These are phyloP conservation scores for Curvularia hawaiiensis DNA, from an alignment of 2,329 filamentous ascomycete species.

Conservation along the genomic window DNA sequence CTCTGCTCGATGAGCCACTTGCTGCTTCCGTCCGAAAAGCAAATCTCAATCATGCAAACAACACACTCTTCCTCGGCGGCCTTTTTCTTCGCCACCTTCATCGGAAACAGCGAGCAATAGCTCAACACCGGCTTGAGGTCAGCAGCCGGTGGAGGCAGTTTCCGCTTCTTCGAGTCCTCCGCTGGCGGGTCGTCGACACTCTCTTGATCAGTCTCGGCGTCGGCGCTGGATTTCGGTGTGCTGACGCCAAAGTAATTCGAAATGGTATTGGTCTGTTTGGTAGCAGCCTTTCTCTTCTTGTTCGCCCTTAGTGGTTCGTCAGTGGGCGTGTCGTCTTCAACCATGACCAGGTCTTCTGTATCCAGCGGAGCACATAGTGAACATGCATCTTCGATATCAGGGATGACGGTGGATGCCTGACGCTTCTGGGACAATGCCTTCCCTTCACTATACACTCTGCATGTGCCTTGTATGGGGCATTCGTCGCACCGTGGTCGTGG, in stretches of 20 bases:
- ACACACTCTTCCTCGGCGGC: constrained; percentile 40
- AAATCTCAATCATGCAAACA: constrained; percentile 40
- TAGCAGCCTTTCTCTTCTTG: constrained; percentile 33
- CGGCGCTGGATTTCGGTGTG: constrained; percentile 21
- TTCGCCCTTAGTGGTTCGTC: constrained; percentile 19
- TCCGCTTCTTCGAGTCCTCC: constrained; percentile 31
- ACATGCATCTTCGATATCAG: constrained; percentile 42
- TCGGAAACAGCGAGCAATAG: constrained; percentile 46
- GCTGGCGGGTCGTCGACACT: not conserved
- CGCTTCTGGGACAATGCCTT: constrained; percentile 25
- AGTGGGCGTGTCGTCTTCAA: constrained; percentile 22
- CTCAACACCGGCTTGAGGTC: constrained; percentile 21
- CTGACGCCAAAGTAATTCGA: constrained; percentile 39
- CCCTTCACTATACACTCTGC: constrained; percentile 43
- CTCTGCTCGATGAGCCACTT: constrained; percentile 46
- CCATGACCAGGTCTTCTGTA: constrained; percentile 35
- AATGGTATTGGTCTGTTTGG: constrained; percentile 31
- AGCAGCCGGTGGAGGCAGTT: constrained; percentile 15
- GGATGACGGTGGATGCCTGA: constrained; percentile 14
- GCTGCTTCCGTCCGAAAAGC: constrained; percentile 15
- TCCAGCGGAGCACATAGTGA: constrained; percentile 35
- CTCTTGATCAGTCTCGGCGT: constrained; percentile 15
- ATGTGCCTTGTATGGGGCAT: constrained; percentile 42
- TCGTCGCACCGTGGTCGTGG: constrained; percentile 62
- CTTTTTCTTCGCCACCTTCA: constrained; percentile 44